These are phyloP conservation scores for Entomortierella parvispora DNA, from an alignment of 192 early-diverging fungal species.

Conservation along the genomic window DNA sequence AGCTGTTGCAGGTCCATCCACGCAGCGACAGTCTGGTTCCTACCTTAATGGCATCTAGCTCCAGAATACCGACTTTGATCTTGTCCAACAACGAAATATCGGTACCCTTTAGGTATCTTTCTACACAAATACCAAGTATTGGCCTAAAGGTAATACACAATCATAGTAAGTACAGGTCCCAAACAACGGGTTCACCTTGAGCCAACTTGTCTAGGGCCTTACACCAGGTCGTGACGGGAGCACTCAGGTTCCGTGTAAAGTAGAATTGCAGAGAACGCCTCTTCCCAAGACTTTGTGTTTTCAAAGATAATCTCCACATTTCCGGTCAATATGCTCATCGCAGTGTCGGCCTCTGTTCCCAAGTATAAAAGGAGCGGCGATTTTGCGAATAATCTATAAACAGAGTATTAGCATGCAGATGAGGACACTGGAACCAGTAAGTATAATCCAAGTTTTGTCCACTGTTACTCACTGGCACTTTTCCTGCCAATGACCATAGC, in stretches of 20 bases:
- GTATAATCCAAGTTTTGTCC: not conserved
- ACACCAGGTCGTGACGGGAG: conserved; percentile 34
- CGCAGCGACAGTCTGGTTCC: not conserved
- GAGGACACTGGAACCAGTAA: not conserved
- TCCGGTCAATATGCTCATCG: conserved; percentile 36
- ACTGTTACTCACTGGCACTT: conserved; percentile 29
- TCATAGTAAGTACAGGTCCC: too few relatives aligned
- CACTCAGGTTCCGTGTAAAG: conserved; percentile 61
- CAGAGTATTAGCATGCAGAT: not conserved
- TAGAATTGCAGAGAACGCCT: conserved; percentile 60
- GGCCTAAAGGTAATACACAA: conserved; percentile 11
- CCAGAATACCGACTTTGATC: conserved; percentile 49
- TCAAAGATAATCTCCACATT: conserved; percentile 52
- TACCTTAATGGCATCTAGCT: conserved; percentile 59
- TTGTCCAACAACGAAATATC: conserved; percentile 51
- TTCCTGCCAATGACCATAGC: conserved; percentile 31
- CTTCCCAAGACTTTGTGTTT: conserved; percentile 58
- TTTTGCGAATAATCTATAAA: conserved; percentile 22
- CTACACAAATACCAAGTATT: conserved; percentile 36
- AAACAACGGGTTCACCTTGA: too few relatives aligned
- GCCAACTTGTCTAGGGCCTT: too few relatives aligned
- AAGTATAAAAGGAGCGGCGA: conserved; percentile 11
- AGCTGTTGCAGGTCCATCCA: too few relatives aligned
- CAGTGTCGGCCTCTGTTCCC: conserved; percentile 10
- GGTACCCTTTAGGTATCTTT: conserved; percentile 38